Evolutionary conservation across 179 eudicot species (phyloP).

Genomic region (Drosera spatulata): DNA sequence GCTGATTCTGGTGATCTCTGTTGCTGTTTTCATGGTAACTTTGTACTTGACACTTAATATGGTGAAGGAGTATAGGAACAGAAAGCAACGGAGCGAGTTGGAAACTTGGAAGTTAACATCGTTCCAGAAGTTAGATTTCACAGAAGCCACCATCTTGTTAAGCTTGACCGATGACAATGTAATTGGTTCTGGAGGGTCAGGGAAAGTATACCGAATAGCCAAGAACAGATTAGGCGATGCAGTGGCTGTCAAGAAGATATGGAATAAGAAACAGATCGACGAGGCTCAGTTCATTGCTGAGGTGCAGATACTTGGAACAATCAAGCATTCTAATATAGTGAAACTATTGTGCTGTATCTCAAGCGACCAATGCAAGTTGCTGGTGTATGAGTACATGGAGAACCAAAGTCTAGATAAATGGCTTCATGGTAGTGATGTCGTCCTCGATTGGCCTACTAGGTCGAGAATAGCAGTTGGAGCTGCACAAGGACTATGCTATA

Average conservation of each 20-base stretch:
- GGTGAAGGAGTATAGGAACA: conserved; percentile 24
- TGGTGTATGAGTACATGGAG: conserved; percentile 82
- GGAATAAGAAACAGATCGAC: conserved; percentile 32
- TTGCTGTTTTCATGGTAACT: conserved; percentile 20
- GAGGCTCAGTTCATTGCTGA: conserved; percentile 48
- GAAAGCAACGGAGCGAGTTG: conserved; percentile 26
- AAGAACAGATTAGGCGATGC: conserved; percentile 21
- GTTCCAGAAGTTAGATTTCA: conserved; percentile 58
- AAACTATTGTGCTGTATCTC: conserved; percentile 75
- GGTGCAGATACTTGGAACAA: conserved; percentile 57
- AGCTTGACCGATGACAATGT: conserved; percentile 41
- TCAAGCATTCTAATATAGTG: conserved; percentile 67
- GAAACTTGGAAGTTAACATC: conserved; percentile 63
- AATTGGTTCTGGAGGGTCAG: conserved; percentile 85
- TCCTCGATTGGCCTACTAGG: conserved; percentile 75
- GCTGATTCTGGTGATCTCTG: conserved; percentile 37
- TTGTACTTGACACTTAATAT: conserved; percentile 20
- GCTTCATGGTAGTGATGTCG: conserved; percentile 30
- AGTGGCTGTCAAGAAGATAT: conserved; percentile 74
- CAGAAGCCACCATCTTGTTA: conserved; percentile 38
- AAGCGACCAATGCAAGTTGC: conserved; percentile 56
- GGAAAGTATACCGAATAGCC: conserved; percentile 49
- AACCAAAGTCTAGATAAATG: conserved; percentile 82
- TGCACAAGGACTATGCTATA: conserved; percentile 73
- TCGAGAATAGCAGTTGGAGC: conserved; percentile 64